phyloP scores from a whole-genome alignment of 441 rosid genomes.

The Biscutella laevigata region DNA sequence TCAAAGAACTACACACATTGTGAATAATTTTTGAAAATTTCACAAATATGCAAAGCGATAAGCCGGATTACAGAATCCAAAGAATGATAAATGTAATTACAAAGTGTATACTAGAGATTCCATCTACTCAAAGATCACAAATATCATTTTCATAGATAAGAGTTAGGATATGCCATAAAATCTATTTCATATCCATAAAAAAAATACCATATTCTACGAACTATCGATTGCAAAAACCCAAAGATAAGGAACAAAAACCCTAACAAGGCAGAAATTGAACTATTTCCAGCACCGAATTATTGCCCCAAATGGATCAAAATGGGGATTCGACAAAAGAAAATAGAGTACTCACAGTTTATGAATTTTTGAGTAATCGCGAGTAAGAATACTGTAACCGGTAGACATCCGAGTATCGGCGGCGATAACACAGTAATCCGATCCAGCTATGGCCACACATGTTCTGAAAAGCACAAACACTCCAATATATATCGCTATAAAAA shows the following conservation, averaged over 20 bases:
- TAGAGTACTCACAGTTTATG: slow-evolving; percentile 48
- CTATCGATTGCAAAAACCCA: background rate
- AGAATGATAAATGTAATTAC: background rate
- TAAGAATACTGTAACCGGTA: slow-evolving; percentile 78
- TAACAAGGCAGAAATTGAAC: slow-evolving; percentile 1
- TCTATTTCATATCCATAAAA: background rate
- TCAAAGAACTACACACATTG: background rate
- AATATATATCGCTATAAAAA: background rate
- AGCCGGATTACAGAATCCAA: background rate
- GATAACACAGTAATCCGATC: slow-evolving; percentile 87
- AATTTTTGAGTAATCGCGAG: slow-evolving; percentile 92
- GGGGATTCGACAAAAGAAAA: background rate
- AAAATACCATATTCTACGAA: no score
- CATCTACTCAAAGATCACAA: background rate
- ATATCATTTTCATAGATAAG: background rate
- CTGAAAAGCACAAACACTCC: slow-evolving; percentile 27
- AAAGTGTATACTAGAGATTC: background rate
- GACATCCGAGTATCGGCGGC: slow-evolving; percentile 96
- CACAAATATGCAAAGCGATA: background rate
- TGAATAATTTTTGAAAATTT: background rate
- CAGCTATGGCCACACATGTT: slow-evolving; percentile 90
- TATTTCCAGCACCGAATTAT: background rate
- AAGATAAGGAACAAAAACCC: background rate
- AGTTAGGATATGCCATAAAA: background rate
- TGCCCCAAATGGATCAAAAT: background rate